Base-by-base conservation (phyloP, 805 yeast genomes). In the Wickerhamiella parazyma region DNA sequence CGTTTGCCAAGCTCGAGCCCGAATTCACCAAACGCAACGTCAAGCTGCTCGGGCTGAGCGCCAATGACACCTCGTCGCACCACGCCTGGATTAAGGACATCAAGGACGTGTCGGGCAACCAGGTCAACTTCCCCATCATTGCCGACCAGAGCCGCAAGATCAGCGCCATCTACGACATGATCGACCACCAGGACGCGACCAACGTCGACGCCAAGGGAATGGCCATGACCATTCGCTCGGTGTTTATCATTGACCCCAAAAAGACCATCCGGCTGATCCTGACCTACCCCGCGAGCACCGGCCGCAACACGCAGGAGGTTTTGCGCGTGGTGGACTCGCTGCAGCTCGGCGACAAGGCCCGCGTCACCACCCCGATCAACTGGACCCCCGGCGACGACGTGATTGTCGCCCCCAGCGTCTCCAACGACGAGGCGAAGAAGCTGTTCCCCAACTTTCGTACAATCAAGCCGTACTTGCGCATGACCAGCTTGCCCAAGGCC, bases 261-360 rank as follows among this genome's bases (percentile, higher is more conserved):
- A 85, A 86, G 75, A 84, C 80, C 62, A 78, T 86, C 61, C 78
- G 95, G 69, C 70, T 83, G 61, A 76, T 79, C 50, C 67, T 85
- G 70, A 71, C 93, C 22, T 85, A 85, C 70, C 95, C 95, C 48
- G 89, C 95, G 52, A 79, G 93, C 40, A 77, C 81, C 50, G 95
- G 95, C 61, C 80, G 95, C 73, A 85, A 86, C 78, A 75, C 94
- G 49, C 76, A 83, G 46, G 95, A 85, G 70, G 91, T 85, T 43
- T 71, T 85, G 61, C 78, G 95, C 70, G 94, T 80, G 47, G 66
- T 85, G 53, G 95, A 85, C 65, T 80, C 94, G 47, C 70, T 85
- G 62, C 94, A 84, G 69, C 67, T 76, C 50, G 81, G 84, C 54
- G 95, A 85, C 66, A 75, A 75, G 63, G 70, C 78, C 68, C 80